Base-by-base conservation (phyloP, 345 rosid species). In the Anastatica hierochuntica region DNA sequence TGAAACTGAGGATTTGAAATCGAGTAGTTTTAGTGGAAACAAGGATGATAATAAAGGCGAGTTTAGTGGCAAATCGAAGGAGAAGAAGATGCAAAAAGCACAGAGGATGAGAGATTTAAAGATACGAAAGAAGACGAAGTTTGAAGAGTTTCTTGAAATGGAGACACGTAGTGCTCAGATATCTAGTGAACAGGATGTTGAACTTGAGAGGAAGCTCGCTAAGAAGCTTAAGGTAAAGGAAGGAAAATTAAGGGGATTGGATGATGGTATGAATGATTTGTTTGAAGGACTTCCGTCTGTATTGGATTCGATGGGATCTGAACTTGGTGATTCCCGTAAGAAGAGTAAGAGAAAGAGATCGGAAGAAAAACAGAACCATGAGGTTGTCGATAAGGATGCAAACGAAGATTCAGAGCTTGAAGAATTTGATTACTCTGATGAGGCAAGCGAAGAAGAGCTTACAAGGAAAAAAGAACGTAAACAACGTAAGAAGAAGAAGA, bases 211-310 rank as follows among this genome's bases (percentile, higher is more conserved):
- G 67, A 83, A 68, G 62, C 90, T 92, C 29, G 94, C 90, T 7
- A 88, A 81, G 85, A 88, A 77, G 69, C 90, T 92, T 53, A 88
- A 78, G 70, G 80, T 78, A 43, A 92, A 92, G 56, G 69, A 53
- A 19, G 85, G 94, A 13, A 78, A 76, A 57, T 58, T 88, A 64
- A 67, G 81, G 64, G 88, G 84, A 18, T 43, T 50, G 49, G 85
- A 85, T 63, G 98, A 88, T 68, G 83, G 74, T 15, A 53, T 92
- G 33, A 74, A 77, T 61, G 23, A 45, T 17, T 62, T 85, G 19
- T 51, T 88, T 15, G 75, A 72, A 63, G 90, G 76, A 8, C 62
- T 71, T 49, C 69, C 79, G 15, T 74, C 88, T 47, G 31, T 35
- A 38, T 43, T 63, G 53, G 82, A 74, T 63, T 66, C 65, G 0